A percentile compares a stretch with the other conserved stretches of the same genome.
phyloP scores from a whole-genome alignment of 176 grass and related monocot species.

The Poa pratensis region DNA sequence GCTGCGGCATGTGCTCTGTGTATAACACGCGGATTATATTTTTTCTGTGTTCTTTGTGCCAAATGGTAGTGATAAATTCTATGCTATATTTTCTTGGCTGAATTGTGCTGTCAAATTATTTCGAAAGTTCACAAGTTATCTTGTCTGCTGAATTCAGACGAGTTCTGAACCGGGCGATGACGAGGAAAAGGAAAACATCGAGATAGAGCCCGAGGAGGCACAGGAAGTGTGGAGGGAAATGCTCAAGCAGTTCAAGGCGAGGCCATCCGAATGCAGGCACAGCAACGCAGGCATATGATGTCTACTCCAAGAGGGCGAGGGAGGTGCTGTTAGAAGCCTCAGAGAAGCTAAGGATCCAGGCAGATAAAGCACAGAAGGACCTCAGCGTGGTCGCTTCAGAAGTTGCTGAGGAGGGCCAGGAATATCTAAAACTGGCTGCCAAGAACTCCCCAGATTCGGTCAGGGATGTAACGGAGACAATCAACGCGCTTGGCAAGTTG shows the following conservation, averaged over 20 bases:
- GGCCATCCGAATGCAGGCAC: conserved; percentile 62
- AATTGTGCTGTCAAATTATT: not conserved
- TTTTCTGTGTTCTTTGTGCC: not conserved
- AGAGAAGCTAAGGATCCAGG: conserved; percentile 76
- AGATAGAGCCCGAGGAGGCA: conserved; percentile 57
- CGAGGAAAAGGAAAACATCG: conserved; percentile 31
- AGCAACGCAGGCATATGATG: conserved; percentile 57
- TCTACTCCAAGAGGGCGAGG: conserved; percentile 71
- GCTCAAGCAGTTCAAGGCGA: conserved; percentile 75
- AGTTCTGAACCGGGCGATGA: conserved; percentile 20
- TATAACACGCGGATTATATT: not conserved
- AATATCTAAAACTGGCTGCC: conserved; percentile 72
- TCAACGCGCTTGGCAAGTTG: conserved; percentile 52
- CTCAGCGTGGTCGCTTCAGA: conserved; percentile 59
- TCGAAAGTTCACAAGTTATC: not conserved
- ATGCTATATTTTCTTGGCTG: not conserved
- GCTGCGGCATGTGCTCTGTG: not conserved
- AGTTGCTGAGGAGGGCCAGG: conserved; percentile 76
- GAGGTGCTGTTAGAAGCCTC: conserved; percentile 71
- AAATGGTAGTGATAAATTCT: not conserved
- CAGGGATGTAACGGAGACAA: conserved; percentile 70
- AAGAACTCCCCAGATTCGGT: conserved; percentile 78
- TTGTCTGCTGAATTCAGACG: conserved; percentile 25
- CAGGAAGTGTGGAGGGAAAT: conserved; percentile 70
- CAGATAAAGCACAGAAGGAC: conserved; percentile 82